Evolutionary conservation across 306 rosid species (phyloP), one percentile per base, ranked within the genome.

Genomic region (Medicago lupulina): DNA sequence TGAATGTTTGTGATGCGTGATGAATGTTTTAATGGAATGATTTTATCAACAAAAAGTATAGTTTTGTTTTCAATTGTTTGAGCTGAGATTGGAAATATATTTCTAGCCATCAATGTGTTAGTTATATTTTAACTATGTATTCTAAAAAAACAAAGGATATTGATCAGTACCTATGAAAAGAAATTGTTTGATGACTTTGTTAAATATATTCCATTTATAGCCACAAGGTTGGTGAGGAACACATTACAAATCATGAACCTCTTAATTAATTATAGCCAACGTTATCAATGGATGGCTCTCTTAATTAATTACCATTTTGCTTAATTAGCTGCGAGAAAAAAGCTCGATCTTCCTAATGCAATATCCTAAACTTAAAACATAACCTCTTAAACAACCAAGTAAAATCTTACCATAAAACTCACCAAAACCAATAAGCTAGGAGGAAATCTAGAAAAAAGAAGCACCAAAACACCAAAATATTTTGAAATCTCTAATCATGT

Each of bases 381-480:
- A 77, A 47, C 64, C 12, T 58, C 75, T 36, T 11, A 64, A 79
- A 64, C 46, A 15, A 64, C 10, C n/a, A 4, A 44, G 50, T 5
- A 11, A 31, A 43, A n/a, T 11, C 2, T 19, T 63, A 36, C 59
- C 41, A 68, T 51, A 43, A 3, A 55, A 7, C 17, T 46, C 6
- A 23, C 21, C 63, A 62, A 61, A 25, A n/a, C 63, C 63, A 58
- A 21, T 31, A 70, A 9, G 13, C 6, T 28, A n/a, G 55, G 71
- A 84, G 68, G 62, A 80, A 80, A 80, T 67, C 34, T 67, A 23
- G 75, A 59, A 61, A 5, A 73, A 34, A 46, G 8, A 54, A 23
- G 12, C 78, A 65, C 28, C 19, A 73, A 78, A 36, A 18, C 25
- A 15, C 17, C 7, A 44, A 5, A 66, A 58, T 59, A 12, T 64